Evolutionary conservation across 768 basidiomycete species (phyloP).

Genomic region (Amanita phalloides): DNA sequence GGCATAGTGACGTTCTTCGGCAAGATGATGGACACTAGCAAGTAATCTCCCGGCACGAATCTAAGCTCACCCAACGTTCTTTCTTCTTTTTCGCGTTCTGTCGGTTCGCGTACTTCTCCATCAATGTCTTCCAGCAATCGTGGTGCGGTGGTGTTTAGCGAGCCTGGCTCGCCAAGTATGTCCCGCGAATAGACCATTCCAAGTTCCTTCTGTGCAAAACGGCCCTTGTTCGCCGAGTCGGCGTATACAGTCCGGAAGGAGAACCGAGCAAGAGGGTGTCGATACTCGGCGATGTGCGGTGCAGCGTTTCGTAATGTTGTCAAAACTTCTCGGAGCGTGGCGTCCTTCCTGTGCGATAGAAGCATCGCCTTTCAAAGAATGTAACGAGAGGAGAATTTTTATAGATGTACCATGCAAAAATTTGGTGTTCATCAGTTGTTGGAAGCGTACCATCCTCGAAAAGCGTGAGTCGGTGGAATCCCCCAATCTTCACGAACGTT

Average conservation of each 20-base stretch:
- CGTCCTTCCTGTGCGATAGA: conserved; percentile 55
- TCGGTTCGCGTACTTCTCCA: conserved; percentile 19
- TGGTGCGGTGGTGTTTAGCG: conserved; percentile 44
- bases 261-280: conserved; percentile 75
- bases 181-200: conserved; percentile 78
- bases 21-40: conserved; percentile 63
- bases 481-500: conserved; percentile 72
- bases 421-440: conserved; percentile 71
- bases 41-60: conserved; percentile 74
- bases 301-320: conserved; percentile 67
- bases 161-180: conserved; percentile 71
- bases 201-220: conserved; percentile 67
- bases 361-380: background rate
- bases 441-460: conserved; percentile 75
- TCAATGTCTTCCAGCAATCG: conserved; percentile 47
- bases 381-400: background rate
- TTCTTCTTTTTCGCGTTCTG: conserved; percentile 47
- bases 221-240: conserved; percentile 60
- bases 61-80: conserved; percentile 70
- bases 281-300: conserved; percentile 59
- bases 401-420: conserved; percentile 63
- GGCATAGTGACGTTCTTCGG: conserved; percentile 54
- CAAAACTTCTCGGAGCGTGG: conserved; percentile 69
- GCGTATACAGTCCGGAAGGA: conserved; percentile 74
- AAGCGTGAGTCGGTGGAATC: conserved; percentile 60